Evolutionary conservation across 2,329 filamentous ascomycete genomes (phyloP), one percentile per base, ranked within the genome.

Genomic region (Gaeumannomyces sp.): DNA sequence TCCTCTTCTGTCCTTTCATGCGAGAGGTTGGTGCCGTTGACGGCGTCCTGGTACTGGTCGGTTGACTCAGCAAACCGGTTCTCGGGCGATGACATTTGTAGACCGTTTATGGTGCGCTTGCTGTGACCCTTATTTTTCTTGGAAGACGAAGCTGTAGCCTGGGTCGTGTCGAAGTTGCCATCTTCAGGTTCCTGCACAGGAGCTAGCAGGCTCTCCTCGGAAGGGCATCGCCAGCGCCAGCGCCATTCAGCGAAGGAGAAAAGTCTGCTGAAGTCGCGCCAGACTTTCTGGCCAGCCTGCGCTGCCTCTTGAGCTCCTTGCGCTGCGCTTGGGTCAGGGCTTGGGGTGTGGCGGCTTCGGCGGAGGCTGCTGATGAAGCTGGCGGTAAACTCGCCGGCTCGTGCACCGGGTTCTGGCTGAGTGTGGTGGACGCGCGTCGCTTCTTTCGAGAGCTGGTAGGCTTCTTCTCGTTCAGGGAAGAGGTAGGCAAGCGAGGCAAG

Each of bases 241-340:
- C 45, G 45, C 22, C 45, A n/a, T 53, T 53, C 22, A n/a, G 13
- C 45, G 13, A n/a, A n/a, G 7, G 2, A 8, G 45, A 53, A 53
- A n/a, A 53, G 45, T 53, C 45, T 8, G 45, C 6, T 7, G 8
- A 53, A 53, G 19, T 10, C 7, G 45, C 45, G 22, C 45, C 45
- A 53, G 45, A 53, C 22, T n/a, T 53, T n/a, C 22, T 53, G 45
- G 61, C 61, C 11, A 58, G 28, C 31, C 11, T 64, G 6, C 62
- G 56, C 28, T 25, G n/a, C 28, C 27, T 59, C 62, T 50, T 64
- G 16, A 64, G 62, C 29, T 56, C 62, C 27, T 64, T 64, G 25
- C 62, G 62, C 29, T 59, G 56, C 2, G 62, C 62, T 27, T 60
- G 45, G 19, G 57, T 38, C 29, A 63, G 33, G 4, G 38, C 16